These are phyloP conservation scores for Lizanozyma gosingica DNA, from an alignment of 1,139 yeast genomes.

Conservation along the genomic window DNA sequence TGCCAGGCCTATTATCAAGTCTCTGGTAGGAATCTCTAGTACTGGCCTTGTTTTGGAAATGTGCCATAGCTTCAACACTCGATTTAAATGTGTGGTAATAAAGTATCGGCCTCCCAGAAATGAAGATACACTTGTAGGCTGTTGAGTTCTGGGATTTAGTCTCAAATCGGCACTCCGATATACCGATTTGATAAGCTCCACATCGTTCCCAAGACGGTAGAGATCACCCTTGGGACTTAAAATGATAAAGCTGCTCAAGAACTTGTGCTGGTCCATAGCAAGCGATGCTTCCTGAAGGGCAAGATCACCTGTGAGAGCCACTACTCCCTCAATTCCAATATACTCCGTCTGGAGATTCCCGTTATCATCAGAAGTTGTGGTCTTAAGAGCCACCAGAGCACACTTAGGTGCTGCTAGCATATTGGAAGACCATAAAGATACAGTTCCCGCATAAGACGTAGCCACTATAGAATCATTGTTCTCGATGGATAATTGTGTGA, in stretches of 20 bases:
- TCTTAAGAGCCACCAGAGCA: not conserved
- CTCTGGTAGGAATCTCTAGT: constrained; percentile 23
- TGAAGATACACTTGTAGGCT: not conserved
- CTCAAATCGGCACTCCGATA: too few relatives aligned
- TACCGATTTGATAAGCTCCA: not conserved
- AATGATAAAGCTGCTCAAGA: not conserved
- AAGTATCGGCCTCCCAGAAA: not conserved
- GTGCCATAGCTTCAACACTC: not conserved
- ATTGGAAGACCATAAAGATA: not conserved
- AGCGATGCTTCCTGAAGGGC: not conserved
- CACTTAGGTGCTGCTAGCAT: not conserved
- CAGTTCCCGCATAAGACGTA: not conserved
- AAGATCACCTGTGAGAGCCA: not conserved
- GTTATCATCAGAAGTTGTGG: not conserved
- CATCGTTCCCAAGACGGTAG: not conserved
- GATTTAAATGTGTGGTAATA: not conserved
- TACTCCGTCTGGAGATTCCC: not conserved
- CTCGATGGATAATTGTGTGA: not conserved
- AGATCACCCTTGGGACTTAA: not conserved
- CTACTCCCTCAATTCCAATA: not conserved
- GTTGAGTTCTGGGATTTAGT: not conserved
- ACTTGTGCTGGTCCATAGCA: not conserved
- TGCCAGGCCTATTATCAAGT: constrained; percentile 32
- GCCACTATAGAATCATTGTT: not conserved
- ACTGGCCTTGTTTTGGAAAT: constrained; percentile 7